Evolutionary conservation across 225 moss, liverwort and hornwort species (phyloP).

Genomic region (Climacium dendroides): DNA sequence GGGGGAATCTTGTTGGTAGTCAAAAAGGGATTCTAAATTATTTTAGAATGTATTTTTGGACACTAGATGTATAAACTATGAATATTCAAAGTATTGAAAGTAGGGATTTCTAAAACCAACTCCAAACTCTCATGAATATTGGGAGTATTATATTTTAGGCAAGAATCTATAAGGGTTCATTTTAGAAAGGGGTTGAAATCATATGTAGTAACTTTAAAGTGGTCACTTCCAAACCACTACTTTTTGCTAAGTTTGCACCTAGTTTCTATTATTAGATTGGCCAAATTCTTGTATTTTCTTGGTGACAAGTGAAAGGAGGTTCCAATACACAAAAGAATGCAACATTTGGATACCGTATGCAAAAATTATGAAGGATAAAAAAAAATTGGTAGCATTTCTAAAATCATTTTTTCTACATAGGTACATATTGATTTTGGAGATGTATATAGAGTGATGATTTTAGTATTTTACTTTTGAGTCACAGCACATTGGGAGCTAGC

Average conservation of each 20-base stretch:
- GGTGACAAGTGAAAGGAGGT: background rate
- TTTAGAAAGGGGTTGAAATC: too few species aligned
- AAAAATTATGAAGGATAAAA: background rate
- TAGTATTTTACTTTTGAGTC: fast-evolving
- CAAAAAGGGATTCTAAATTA: too few species aligned
- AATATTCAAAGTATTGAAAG: too few species aligned
- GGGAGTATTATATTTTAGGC: too few species aligned
- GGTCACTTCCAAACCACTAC: fast-evolving
- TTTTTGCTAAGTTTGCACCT: background rate
- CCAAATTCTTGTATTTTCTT: background rate
- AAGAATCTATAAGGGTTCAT: too few species aligned
- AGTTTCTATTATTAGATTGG: background rate
- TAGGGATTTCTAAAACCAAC: too few species aligned
- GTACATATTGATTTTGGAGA: background rate
- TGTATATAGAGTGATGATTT: background rate
- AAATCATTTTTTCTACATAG: background rate
- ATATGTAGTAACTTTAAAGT: background rate
- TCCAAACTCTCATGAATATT: too few species aligned
- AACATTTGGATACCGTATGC: fast-evolving
- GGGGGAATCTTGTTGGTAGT: too few species aligned
- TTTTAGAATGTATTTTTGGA: too few species aligned
- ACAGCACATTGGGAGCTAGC: too few species aligned
- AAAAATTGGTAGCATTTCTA: too few species aligned
- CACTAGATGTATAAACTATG: too few species aligned
- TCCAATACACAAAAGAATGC: background rate